Percentiles rank a stretch among this genome's conserved stretches.
Evolutionary conservation across 2,329 filamentous ascomycete genomes (phyloP).

Genomic region (Alternaria alternata): DNA sequence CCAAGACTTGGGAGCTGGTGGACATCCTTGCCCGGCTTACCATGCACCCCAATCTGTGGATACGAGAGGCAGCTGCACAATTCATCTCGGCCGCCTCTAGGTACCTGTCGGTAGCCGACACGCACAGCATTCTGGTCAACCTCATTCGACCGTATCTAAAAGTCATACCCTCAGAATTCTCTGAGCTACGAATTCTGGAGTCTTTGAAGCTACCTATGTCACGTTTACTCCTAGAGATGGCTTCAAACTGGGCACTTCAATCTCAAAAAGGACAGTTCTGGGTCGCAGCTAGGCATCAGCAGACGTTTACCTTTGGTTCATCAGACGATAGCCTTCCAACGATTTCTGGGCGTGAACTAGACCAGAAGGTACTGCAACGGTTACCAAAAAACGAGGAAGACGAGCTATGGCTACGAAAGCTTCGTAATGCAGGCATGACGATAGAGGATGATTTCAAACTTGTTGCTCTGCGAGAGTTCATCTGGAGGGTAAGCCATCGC

Average conservation of each 20-base stretch:
- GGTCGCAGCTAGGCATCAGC: conserved; percentile 76
- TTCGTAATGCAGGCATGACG: conserved; percentile 83
- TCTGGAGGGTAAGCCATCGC: conserved; percentile 83
- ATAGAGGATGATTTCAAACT: conserved; percentile 90
- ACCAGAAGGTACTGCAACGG: conserved; percentile 66
- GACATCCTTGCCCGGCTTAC: conserved; percentile 85
- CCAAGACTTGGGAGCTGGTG: conserved; percentile 86
- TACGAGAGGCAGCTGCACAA: conserved; percentile 85
- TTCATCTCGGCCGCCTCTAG: conserved; percentile 81
- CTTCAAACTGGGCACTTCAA: conserved; percentile 84
- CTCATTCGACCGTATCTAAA: conserved; percentile 84
- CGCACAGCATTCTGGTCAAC: conserved; percentile 82
- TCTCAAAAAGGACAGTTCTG: conserved; percentile 86
- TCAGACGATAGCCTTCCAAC: conserved; percentile 62
- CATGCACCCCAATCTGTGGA: conserved; percentile 95
- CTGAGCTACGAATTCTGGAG: conserved; percentile 79
- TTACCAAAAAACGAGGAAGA: conserved; percentile 87
- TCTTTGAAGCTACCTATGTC: conserved; percentile 83
- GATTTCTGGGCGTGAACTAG: conserved; percentile 65
- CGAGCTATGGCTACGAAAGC: conserved; percentile 86
- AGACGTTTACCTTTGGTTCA: conserved; percentile 72
- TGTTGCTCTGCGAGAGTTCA: conserved; percentile 84
- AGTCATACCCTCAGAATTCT: conserved; percentile 71
- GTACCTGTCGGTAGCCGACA: conserved; percentile 80
- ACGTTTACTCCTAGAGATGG: conserved; percentile 82